Conservation (phyloP, 225 moss, liverwort and hornwort species). For the Straminergon stramineum region DNA sequence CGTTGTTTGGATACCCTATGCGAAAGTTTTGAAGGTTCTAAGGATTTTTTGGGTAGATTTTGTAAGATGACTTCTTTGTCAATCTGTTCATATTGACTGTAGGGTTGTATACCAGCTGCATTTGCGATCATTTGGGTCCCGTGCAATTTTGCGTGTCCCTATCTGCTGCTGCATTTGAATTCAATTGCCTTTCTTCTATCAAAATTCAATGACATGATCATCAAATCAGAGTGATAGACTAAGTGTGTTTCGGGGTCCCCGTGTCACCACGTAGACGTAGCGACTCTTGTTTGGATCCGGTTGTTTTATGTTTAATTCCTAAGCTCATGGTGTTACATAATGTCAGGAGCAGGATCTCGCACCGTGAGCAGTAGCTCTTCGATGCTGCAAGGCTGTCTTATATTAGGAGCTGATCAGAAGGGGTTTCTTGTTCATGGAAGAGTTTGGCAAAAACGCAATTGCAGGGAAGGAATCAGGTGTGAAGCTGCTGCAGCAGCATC, state of each 20-base stretch:
- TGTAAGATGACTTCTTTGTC: not conserved
- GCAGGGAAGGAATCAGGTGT: slow-evolving; percentile 11
- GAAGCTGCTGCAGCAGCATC: slow-evolving; percentile 18
- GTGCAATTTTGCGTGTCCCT: not conserved
- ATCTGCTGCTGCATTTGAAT: not conserved
- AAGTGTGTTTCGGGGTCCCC: not conserved
- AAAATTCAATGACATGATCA: not conserved
- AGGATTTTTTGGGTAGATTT: not conserved
- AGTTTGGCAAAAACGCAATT: slow-evolving; percentile 4
- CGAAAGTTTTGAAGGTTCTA: not conserved
- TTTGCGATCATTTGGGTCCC: not conserved
- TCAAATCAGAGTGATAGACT: not conserved
- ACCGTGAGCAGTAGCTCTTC: not conserved
- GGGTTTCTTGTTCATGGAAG: not conserved
- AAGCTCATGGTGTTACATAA: not conserved
- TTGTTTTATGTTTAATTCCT: not conserved
- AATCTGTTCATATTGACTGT: not conserved
- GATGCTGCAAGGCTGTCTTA: not conserved
- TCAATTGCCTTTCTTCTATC: not conserved
- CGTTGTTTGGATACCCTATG: not conserved
- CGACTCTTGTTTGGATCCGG: not conserved
- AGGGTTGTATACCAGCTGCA: not conserved
- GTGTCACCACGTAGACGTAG: not conserved
- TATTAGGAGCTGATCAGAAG: slow-evolving; percentile 7
- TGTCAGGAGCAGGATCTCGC: not conserved